Evolutionary conservation across 352 stramenopile species (phyloP).

Genomic region (Blastocystis sp.): DNA sequence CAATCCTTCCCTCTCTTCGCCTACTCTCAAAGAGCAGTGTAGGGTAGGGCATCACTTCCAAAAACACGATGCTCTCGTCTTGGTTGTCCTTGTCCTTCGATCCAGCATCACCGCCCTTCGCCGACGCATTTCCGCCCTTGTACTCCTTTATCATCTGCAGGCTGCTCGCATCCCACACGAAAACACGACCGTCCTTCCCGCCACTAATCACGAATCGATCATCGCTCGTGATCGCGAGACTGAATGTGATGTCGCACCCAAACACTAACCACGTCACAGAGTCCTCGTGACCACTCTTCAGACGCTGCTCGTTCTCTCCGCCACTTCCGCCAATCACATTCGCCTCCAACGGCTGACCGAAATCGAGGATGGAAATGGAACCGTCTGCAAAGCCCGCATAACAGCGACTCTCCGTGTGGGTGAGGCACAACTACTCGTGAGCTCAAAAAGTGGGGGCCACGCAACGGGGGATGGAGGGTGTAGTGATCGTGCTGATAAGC

Average conservation of each 20-base stretch:
- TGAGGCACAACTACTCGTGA: slow-evolving; percentile 2
- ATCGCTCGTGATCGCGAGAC: background rate
- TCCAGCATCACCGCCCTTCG: background rate
- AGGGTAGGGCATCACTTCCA: slow-evolving; percentile 46
- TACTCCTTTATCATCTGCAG: slow-evolving; percentile 40
- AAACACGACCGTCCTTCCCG: slow-evolving; percentile 29
- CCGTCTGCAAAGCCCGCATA: slow-evolving; percentile 33
- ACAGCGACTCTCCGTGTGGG: slow-evolving; percentile 23
- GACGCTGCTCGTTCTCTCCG: background rate
- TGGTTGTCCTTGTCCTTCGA: no score
- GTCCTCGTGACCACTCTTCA: background rate
- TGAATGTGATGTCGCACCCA: background rate
- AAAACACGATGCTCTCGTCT: slow-evolving; percentile 23
- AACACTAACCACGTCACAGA: background rate
- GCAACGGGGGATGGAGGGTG: slow-evolving; percentile 12
- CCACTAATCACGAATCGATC: slow-evolving; percentile 23
- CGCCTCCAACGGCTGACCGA: slow-evolving; percentile 17
- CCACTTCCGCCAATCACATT: slow-evolving; percentile 21
- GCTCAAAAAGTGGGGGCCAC: background rate
- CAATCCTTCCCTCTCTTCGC: background rate
- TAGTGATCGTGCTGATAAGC: slow-evolving; percentile 30
- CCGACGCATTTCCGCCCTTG: slow-evolving; percentile 40
- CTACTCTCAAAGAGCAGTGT: slow-evolving; percentile 55
- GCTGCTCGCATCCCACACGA: slow-evolving; percentile 32
- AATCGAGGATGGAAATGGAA: slow-evolving; percentile 34